Percentiles rank a stretch among this genome's conserved stretches.
Conservation (phyloP, 2,329 filamentous ascomycete species). For the Calonectria montana region DNA sequence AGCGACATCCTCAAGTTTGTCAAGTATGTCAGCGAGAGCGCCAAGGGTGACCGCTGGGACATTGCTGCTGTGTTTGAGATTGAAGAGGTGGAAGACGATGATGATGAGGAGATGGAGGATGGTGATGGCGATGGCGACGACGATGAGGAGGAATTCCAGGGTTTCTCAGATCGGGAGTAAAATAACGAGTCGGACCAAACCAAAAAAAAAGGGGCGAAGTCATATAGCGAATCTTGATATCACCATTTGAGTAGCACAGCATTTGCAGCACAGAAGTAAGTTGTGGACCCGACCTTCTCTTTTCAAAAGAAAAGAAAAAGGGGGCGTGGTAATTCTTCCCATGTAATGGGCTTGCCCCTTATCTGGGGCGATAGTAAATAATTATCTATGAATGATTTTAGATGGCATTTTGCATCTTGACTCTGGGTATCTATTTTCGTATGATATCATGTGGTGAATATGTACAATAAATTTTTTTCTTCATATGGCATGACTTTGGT, state of each 20-base stretch:
- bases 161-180: constrained; percentile 60
- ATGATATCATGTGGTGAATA: background rate
- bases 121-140: constrained; percentile 51
- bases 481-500: background rate
- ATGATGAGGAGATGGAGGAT: constrained; percentile 42
- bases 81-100: constrained; percentile 62
- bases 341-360: background rate
- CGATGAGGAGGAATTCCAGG: constrained; percentile 63
- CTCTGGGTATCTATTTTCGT: constrained; percentile 15
- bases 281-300: background rate
- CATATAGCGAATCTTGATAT: constrained; percentile 33
- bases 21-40: constrained; percentile 89
- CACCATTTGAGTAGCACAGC: constrained; percentile 19
- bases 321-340: background rate
- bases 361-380: background rate
- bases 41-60: constrained; percentile 93
- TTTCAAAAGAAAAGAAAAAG: background rate
- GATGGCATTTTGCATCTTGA: background rate
- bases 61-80: constrained; percentile 84
- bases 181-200: constrained; percentile 49
- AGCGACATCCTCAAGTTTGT: constrained; percentile 90
- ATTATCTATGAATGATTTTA: constrained; percentile 4
- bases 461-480: background rate
- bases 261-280: too few relatives aligned
- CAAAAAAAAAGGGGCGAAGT: constrained; percentile 3